These are phyloP conservation scores for Fusarium beomiforme DNA, from an alignment of 2,329 filamentous ascomycete species.

Conservation along the genomic window DNA sequence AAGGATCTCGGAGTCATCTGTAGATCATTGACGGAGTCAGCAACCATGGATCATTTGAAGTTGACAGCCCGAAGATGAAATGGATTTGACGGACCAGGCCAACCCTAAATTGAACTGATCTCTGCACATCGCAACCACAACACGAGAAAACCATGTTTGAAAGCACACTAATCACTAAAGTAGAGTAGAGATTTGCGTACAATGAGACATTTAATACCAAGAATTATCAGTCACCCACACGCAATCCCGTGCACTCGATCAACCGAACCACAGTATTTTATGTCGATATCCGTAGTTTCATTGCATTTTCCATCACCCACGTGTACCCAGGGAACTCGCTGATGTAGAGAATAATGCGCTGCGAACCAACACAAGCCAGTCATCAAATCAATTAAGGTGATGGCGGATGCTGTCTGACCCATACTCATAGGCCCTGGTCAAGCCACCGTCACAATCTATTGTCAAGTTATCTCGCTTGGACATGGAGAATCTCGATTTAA, in stretches of 20 bases:
- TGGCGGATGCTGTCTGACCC: constrained; percentile 4
- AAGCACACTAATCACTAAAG: constrained; percentile 1
- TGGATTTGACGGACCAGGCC: neutral
- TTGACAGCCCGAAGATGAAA: constrained; percentile 14
- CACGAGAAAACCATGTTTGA: constrained; percentile 28
- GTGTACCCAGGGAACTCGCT: constrained; percentile 43
- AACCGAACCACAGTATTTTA: constrained; percentile 20
- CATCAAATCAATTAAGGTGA: constrained; percentile 2
- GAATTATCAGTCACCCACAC: constrained; percentile 18
- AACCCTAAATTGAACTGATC: neutral
- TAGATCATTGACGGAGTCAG: constrained; percentile 22
- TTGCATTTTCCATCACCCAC: constrained; percentile 31
- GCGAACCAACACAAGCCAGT: constrained; percentile 13
- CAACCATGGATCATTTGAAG: constrained; percentile 7
- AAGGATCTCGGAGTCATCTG: constrained; percentile 28
- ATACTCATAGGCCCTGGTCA: constrained; percentile 12
- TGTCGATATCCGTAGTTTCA: neutral
- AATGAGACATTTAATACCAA: constrained; percentile 32
- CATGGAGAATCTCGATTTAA: constrained; percentile 2
- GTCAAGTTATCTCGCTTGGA: constrained; percentile 19
- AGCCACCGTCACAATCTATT: constrained; percentile 21
- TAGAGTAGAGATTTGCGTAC: neutral
- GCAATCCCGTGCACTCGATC: constrained; percentile 37
- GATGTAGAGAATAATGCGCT: constrained; percentile 11
- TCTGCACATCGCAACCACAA: neutral